Percentiles rank a stretch among this genome's conserved stretches.
Evolutionary conservation across 192 early-diverging fungal genomes (phyloP).

Genomic region (Backusella circina): DNA sequence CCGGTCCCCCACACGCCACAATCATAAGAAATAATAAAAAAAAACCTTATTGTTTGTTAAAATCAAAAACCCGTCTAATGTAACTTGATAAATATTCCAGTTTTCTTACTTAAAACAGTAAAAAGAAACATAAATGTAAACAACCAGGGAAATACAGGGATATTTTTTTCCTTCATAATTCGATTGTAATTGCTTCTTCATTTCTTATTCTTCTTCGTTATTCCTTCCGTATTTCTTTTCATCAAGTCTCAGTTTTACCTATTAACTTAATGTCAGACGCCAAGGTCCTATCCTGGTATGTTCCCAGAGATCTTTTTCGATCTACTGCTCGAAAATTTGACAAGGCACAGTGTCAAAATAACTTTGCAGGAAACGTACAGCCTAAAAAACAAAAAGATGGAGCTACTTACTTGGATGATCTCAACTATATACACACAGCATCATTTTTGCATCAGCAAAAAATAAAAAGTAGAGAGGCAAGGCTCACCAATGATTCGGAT

Average conservation of each 20-base stretch:
- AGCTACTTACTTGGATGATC: not conserved
- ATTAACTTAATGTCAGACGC: not conserved
- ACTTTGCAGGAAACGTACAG: not conserved
- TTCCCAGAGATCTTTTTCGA: not conserved
- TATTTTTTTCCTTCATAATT: not conserved
- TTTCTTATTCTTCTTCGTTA: not conserved
- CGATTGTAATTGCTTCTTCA: not conserved
- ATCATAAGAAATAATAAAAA: not conserved
- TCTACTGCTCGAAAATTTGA: not conserved
- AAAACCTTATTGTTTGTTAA: not conserved
- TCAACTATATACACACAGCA: not conserved
- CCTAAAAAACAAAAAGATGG: not conserved
- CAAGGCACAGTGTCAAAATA: not conserved
- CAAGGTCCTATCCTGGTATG: not conserved
- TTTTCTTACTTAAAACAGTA: not conserved
- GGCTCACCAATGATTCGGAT: not conserved
- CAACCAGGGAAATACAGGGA: conserved; percentile 5
- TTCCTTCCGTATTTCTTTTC: not conserved
- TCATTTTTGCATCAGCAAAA: not conserved
- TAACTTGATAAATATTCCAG: not conserved
- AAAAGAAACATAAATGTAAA: not conserved
- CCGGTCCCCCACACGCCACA: not conserved
- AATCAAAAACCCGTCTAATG: not conserved
- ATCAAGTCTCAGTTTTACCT: not conserved
- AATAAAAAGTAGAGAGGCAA: not conserved